Evolutionary conservation across 202 grass and related monocot species (phyloP).

Genomic region (Carex sylvatica): DNA sequence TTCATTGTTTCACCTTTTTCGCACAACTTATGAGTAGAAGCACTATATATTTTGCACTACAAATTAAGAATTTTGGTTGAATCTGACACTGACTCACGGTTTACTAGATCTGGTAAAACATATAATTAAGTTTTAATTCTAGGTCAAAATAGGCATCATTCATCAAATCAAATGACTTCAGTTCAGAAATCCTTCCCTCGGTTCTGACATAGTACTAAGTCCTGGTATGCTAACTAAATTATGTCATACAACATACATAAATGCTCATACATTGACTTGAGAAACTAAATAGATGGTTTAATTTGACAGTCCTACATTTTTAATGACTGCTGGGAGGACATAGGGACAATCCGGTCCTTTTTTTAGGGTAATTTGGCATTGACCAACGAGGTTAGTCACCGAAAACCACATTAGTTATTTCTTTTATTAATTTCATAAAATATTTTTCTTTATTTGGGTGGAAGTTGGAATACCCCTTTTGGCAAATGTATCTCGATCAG

Average conservation of each 20-base stretch:
- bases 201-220: slow-evolving; percentile 52
- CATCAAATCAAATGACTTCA: slow-evolving; percentile 78
- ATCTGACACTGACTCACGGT: too few species aligned
- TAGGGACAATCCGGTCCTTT: slow-evolving; percentile 78
- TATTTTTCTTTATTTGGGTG: not conserved
- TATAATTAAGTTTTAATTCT: not conserved
- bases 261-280: not conserved
- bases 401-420: not conserved
- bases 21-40: too few species aligned
- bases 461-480: not conserved
- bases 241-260: not conserved
- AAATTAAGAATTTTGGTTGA: too few species aligned
- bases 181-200: slow-evolving; percentile 66
- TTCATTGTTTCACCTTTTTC: too few species aligned
- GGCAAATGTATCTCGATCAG: not conserved
- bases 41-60: too few species aligned
- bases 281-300: not conserved
- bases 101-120: too few species aligned
- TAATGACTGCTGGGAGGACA: slow-evolving; percentile 69
- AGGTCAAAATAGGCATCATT: slow-evolving; percentile 56
- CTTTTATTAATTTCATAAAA: too few species aligned
- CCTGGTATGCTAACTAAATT: slow-evolving; percentile 28
- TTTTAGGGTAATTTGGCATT: slow-evolving; percentile 77
- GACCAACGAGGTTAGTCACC: slow-evolving; percentile 50
- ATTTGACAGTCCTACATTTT: slow-evolving; percentile 59